Base-by-base conservation (phyloP, 2,329 filamentous ascomycete genomes). In the Claviceps sp. region DNA sequence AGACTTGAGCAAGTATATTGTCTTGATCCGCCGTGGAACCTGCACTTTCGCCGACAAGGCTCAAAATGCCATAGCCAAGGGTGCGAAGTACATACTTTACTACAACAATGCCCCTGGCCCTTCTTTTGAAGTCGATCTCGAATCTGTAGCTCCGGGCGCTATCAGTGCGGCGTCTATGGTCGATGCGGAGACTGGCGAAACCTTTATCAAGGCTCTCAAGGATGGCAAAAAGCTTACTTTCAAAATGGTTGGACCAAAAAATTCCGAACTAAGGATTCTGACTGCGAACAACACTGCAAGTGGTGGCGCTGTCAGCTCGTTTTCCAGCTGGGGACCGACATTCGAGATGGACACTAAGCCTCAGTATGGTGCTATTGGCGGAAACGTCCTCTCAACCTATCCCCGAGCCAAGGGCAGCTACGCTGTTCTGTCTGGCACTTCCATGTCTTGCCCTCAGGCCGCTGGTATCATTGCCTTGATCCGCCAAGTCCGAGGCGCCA, bases 291-390 rank as follows among this genome's bases (percentile, higher is more conserved):
- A 56, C 46, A 54, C 51, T 1, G 49, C 57, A 0, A 74, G 72
- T 0, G 76, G 73, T 1, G 80, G 79, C 6, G 75, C 71, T 45
- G 60, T 76, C 37, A 79, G 73, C 58, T 64, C 62, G 5, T 81
- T 68, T 61, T 78, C 75, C 43, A 75, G 72, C 5, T 83, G 79
- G 79, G 79, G 79, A 7, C 80, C 80, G 2, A 79, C 74, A 2
- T 82, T 72, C 61, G 78, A 83, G 58, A 67, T 78, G 55, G 71
- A 75, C 45, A 62, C 76, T 47, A 79, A 79, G 62, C 78, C 78
- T 0, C 71, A 80, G 56, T 62, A 80, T 43, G 73, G 71, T n/a
- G 68, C 76, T 1, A 74, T 77, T 2, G 78, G 79, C 38, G 77
- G 77, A 47, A 70, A 71, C 49, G 80, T 83, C 45, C 63, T 83